Evolutionary conservation across 164 flowering plant species (phyloP).

Genomic region (Kingdonia uniflora): DNA sequence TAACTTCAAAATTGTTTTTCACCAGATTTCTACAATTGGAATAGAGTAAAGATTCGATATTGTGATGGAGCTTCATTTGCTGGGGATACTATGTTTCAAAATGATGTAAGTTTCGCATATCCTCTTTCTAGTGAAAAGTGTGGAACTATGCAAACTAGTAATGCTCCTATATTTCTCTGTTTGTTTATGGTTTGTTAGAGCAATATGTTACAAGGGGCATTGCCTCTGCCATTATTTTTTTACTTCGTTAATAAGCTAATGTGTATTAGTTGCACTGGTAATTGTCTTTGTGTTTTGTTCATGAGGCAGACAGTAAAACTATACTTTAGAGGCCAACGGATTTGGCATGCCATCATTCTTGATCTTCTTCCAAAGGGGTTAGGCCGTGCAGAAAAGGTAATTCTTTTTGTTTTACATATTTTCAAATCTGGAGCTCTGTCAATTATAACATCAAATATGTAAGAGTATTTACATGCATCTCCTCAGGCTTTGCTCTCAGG

Average conservation of each 20-base stretch:
- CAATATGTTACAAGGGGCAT: too few species aligned
- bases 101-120: slow-evolving; percentile 51
- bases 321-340: slow-evolving; percentile 86
- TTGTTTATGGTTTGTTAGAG: too few species aligned
- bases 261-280: too few species aligned
- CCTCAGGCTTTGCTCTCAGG: slow-evolving; percentile 92
- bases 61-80: slow-evolving; percentile 98
- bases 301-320: slow-evolving; percentile 56
- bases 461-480: not conserved
- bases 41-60: slow-evolving; percentile 85
- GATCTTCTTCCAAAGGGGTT: slow-evolving; percentile 88
- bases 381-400: slow-evolving; percentile 55
- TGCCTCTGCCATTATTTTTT: too few species aligned
- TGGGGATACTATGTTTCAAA: slow-evolving; percentile 52
- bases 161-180: too few species aligned
- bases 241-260: too few species aligned
- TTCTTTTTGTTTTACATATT: not conserved
- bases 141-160: too few species aligned
- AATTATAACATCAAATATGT: not conserved
- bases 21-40: slow-evolving; percentile 97
- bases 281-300: not conserved
- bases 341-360: slow-evolving; percentile 76
- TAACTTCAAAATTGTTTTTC: not conserved
- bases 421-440: not conserved
- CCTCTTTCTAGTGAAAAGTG: too few species aligned